A percentile compares a stretch with the other conserved stretches of the same genome.
These are phyloP conservation scores for Metschnikowia cubensis DNA, from an alignment of 805 yeast genomes.

Conservation along the genomic window DNA sequence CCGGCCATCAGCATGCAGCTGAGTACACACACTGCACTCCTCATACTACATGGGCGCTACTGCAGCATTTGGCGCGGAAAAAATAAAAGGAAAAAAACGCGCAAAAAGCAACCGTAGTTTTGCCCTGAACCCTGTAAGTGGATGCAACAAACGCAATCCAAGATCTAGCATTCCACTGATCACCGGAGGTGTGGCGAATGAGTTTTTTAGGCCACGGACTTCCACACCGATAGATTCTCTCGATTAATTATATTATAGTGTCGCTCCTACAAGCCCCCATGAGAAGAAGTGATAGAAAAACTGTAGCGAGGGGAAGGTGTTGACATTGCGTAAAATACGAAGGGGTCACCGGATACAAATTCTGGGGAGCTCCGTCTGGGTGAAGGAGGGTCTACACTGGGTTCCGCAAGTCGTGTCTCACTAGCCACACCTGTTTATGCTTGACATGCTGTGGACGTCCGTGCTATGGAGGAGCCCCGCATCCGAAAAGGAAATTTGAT, in stretches of 20 bases:
- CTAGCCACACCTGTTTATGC: not conserved
- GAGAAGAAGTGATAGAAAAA: no score
- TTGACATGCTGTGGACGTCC: not conserved
- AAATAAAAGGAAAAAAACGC: not conserved
- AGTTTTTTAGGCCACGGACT: not conserved
- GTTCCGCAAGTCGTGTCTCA: not conserved
- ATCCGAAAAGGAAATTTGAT: not conserved
- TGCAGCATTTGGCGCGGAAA: not conserved
- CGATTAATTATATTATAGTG: no score
- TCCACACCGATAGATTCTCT: not conserved
- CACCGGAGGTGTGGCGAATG: not conserved
- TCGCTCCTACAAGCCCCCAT: no score
- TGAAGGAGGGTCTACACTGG: no score
- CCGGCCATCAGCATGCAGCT: not conserved
- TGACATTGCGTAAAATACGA: no score
- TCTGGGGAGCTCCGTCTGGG: no score
- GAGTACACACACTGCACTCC: not conserved
- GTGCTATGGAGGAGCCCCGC: not conserved
- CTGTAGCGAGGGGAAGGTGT: no score
- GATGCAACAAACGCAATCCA: constrained; percentile 1
- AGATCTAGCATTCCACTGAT: not conserved
- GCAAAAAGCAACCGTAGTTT: not conserved
- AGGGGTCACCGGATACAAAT: no score
- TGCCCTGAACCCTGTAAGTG: not conserved
- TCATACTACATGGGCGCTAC: not conserved